Evolutionary conservation across 2,329 filamentous ascomycete species (phyloP), one percentile per base, ranked within the genome.

Genomic region (Cryoendolithus antarcticus): DNA sequence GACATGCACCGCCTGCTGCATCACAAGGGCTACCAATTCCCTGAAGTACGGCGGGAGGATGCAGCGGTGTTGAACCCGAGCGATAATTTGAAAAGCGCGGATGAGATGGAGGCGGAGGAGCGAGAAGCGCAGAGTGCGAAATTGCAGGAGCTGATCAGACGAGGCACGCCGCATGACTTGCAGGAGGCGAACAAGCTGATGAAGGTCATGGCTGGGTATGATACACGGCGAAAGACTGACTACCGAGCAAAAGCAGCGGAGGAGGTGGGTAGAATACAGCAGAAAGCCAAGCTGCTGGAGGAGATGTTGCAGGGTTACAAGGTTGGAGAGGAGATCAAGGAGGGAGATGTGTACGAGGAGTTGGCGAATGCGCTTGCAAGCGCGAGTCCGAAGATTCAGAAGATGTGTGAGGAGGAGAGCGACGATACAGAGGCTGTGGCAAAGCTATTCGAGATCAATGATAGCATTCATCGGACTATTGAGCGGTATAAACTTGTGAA

Each of bases 91-190:
- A 86, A 93, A 64, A 96, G 89, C 1, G 86, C 85, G 15, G 91
- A 98, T 56, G 91, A 98, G 58, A 96, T 98, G 88, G 91, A 98
- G 57, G 86, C 93, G 54, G 91, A 98, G 62, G 91, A 98, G 59
- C 76, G 76, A 41, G 86, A 89, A 52, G 89, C 89, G 2, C 91
- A 98, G 58, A 94, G 86, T 2, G 91, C 91, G n/a, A 98, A 98
- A 63, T 72, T 98, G 11, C 91, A 98, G 58, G 91, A 98, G 63
- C 70, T 98, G 38, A 96, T 98, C 57, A 80, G 91, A 44, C 74
- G 91, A 49, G 91, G 91, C 39, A 80, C 84, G 4, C 91, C 91
- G 19, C 82, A 93, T 47, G 91, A 98, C 60, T 66, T 98, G 43
- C 89, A 95, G 60, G 91, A 98, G 67, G 91, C 91, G 39, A 98